Conservation (phyloP, 1,284 basidiomycete genomes). For the Ganoderma meredithae region DNA sequence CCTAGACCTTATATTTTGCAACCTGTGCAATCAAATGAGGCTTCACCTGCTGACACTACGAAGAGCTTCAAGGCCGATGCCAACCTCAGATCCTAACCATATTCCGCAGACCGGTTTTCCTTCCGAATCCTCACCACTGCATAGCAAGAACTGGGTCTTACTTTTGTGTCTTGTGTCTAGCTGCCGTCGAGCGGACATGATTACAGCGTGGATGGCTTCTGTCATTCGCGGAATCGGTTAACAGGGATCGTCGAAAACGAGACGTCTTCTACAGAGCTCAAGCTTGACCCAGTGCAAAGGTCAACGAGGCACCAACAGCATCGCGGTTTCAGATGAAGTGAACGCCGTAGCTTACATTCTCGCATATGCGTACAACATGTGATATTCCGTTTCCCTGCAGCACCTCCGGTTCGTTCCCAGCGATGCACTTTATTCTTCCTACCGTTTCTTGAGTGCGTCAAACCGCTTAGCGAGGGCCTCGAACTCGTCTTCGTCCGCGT, state of each 20-base stretch:
- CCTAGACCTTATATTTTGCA: neutral
- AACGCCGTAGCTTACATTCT: neutral
- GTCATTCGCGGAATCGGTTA: neutral
- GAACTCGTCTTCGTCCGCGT: constrained; percentile 69
- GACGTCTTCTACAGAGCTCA: neutral
- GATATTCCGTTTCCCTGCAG: neutral
- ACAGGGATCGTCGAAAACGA: neutral
- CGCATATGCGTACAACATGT: neutral
- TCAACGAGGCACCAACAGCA: neutral
- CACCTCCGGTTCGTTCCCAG: neutral
- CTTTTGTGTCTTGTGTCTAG: neutral
- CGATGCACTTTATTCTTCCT: constrained; percentile 21
- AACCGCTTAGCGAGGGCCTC: constrained; percentile 76
- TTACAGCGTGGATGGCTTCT: neutral
- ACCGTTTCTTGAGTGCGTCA: constrained; percentile 82
- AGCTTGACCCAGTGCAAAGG: neutral
- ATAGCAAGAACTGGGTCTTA: neutral
- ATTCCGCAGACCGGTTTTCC: neutral
- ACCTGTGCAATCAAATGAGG: neutral
- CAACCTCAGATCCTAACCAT: neutral
- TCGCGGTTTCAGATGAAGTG: neutral
- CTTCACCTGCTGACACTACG: neutral
- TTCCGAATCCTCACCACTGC: neutral
- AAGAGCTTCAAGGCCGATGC: neutral
- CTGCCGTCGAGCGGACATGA: neutral